These are phyloP conservation scores for Cyclotella baltica DNA, from an alignment of 108 stramenopile species.

Conservation along the genomic window DNA sequence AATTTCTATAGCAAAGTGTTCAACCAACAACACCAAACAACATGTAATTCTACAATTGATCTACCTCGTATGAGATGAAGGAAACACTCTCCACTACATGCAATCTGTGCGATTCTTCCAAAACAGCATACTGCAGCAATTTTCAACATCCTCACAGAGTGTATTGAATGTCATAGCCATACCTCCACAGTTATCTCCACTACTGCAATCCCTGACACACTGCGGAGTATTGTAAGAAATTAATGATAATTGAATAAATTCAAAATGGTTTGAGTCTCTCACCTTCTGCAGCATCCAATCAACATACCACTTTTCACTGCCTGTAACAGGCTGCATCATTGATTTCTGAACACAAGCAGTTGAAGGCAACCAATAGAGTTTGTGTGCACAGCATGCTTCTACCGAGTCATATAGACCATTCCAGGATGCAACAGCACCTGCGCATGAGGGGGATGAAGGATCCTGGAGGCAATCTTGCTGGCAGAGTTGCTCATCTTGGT, in stretches of 20 bases:
- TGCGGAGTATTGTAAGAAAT: background rate
- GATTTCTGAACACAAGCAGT: constrained; percentile 1
- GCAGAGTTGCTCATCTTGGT: constrained; percentile 3
- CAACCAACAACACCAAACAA: background rate
- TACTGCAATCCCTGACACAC: constrained; percentile 7
- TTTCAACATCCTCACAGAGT: background rate
- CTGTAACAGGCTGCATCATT: background rate
- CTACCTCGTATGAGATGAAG: background rate
- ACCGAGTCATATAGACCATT: background rate
- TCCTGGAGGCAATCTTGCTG: constrained; percentile 11
- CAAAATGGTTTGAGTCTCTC: background rate
- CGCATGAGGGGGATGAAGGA: background rate
- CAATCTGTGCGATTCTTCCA: constrained; percentile 2
- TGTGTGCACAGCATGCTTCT: constrained; percentile 1
- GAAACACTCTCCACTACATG: background rate
- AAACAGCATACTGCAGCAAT: constrained; percentile 6
- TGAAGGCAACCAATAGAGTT: background rate
- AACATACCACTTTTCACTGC: constrained; percentile 6
- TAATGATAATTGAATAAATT: background rate
- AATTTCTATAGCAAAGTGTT: too few relatives aligned
- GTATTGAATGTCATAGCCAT: background rate
- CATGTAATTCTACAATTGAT: background rate
- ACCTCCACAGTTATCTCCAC: constrained; percentile 7
- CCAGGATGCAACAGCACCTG: constrained; percentile 1
- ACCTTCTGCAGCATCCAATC: constrained; percentile 11